Conservation (phyloP, 208 protist genomes). For the Novymonas esmeraldas region DNA sequence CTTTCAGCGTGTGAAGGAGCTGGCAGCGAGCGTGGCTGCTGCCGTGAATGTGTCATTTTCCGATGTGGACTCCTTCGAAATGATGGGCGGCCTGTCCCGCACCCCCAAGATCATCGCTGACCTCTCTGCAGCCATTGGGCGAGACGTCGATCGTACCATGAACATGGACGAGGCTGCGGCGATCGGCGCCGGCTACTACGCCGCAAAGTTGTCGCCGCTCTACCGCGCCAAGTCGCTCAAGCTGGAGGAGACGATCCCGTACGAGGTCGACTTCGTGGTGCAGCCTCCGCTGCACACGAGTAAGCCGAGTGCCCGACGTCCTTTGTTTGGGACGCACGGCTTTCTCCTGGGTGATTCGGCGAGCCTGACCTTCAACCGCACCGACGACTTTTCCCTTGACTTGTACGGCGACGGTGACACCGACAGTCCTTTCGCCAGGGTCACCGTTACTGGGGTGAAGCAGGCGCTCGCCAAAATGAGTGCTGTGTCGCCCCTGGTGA, state of each 20-base stretch:
- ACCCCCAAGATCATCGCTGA: constrained; percentile 87
- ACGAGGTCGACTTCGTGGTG: constrained; percentile 57
- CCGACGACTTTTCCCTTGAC: constrained; percentile 70
- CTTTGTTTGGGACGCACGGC: constrained; percentile 12
- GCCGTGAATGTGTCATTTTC: constrained; percentile 38
- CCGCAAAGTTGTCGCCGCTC: constrained; percentile 70
- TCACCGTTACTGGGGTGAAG: constrained; percentile 58
- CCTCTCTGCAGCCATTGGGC: constrained; percentile 54
- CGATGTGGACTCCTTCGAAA: constrained; percentile 79
- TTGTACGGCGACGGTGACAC: constrained; percentile 35
- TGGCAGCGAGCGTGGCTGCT: constrained; percentile 58
- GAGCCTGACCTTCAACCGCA: constrained; percentile 79
- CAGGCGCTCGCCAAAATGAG: constrained; percentile 40
- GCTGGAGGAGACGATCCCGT: constrained; percentile 61
- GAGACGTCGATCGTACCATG: constrained; percentile 80
- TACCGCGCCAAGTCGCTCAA: constrained; percentile 82
- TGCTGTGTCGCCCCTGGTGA: constrained; percentile 40
- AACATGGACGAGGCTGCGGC: constrained; percentile 93
- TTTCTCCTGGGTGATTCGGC: constrained; percentile 42
- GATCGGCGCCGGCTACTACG: constrained; percentile 88
- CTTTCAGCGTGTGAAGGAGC: constrained; percentile 59
- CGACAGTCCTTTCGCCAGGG: constrained; percentile 34
- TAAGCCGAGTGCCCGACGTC: constrained; percentile 12
- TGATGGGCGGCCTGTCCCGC: constrained; percentile 87
- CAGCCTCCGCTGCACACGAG: constrained; percentile 33